A percentile compares a stretch with the other conserved stretches of the same genome.
phyloP scores from a whole-genome alignment of 2,329 filamentous ascomycete species.

The Colletotrichum abscissum region DNA sequence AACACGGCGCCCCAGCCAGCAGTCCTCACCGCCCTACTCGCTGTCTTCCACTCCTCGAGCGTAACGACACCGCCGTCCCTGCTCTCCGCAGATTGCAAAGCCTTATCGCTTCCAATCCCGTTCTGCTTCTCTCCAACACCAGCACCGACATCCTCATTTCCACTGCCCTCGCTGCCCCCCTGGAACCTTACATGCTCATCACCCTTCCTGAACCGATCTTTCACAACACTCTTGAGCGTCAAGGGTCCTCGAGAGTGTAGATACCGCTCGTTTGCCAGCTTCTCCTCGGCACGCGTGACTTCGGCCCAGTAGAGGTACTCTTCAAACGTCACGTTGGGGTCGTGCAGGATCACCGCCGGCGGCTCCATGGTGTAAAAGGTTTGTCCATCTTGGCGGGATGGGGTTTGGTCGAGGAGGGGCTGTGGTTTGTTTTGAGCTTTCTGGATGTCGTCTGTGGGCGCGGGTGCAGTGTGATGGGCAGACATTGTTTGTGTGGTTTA shows the following conservation, averaged over 20 bases:
- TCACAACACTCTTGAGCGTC: slow-evolving; percentile 32
- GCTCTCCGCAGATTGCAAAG: neutral
- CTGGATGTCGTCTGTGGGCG: slow-evolving; percentile 14
- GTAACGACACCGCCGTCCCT: slow-evolving; percentile 32
- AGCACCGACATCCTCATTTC: neutral
- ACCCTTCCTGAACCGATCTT: slow-evolving; percentile 35
- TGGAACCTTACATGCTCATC: slow-evolving; percentile 29
- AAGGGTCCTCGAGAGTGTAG: slow-evolving; percentile 26
- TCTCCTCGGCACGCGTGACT: slow-evolving; percentile 39
- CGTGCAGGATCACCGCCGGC: slow-evolving; percentile 31
- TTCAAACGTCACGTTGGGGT: slow-evolving; percentile 40
- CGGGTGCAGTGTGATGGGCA: neutral
- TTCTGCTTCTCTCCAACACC: neutral
- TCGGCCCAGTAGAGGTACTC: slow-evolving; percentile 43
- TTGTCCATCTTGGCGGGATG: neutral
- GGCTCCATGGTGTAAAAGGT: neutral
- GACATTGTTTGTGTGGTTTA: slow-evolving; percentile 2
- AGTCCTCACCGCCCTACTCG: slow-evolving; percentile 57
- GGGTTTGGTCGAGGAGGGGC: neutral
- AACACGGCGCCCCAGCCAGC: slow-evolving; percentile 59
- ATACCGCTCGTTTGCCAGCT: slow-evolving; percentile 28
- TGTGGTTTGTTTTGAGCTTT: neutral
- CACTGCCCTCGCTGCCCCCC: neutral
- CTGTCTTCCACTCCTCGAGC: slow-evolving; percentile 57
- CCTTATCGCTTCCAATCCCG: neutral